phyloP scores from a whole-genome alignment of 768 basidiomycete species.

The Boletus sp. region DNA sequence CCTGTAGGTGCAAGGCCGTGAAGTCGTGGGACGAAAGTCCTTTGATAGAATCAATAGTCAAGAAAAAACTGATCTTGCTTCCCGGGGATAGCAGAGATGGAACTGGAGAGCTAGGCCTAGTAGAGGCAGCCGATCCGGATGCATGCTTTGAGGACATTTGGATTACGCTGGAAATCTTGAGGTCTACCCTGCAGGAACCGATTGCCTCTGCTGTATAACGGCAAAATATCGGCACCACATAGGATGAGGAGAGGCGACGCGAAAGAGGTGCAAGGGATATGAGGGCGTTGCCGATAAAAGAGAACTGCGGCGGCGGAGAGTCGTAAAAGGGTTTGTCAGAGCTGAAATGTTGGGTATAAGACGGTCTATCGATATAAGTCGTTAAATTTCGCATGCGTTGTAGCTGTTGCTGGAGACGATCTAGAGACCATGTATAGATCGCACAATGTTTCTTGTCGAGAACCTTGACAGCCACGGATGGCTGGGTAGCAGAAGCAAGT shows the following conservation, averaged over 20 bases:
- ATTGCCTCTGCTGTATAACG: constrained; percentile 94
- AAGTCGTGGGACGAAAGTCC: constrained; percentile 92
- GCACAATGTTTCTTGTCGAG: constrained; percentile 84
- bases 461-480: constrained; percentile 87
- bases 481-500: constrained; percentile 69
- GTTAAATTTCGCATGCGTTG: constrained; percentile 93
- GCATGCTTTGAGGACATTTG: constrained; percentile 54
- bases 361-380: constrained; percentile 87
- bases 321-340: constrained; percentile 93
- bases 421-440: constrained; percentile 89
- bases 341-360: constrained; percentile 92
- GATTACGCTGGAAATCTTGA: constrained; percentile 75
- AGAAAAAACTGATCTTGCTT: constrained; percentile 79
- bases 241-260: constrained; percentile 69
- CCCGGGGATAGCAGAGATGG: constrained; percentile 68
- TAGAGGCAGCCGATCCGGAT: constrained; percentile 62
- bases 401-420: constrained; percentile 84
- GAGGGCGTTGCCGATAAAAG: constrained; percentile 87
- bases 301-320: constrained; percentile 81
- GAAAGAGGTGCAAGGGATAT: constrained; percentile 81
- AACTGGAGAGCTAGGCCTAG: constrained; percentile 72
- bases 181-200: constrained; percentile 86
- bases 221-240: constrained; percentile 87
- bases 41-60: constrained; percentile 84
- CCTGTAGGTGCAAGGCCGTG: constrained; percentile 79